phyloP scores from a whole-genome alignment of 2,329 filamentous ascomycete genomes.

The Aspergillus ruber region DNA sequence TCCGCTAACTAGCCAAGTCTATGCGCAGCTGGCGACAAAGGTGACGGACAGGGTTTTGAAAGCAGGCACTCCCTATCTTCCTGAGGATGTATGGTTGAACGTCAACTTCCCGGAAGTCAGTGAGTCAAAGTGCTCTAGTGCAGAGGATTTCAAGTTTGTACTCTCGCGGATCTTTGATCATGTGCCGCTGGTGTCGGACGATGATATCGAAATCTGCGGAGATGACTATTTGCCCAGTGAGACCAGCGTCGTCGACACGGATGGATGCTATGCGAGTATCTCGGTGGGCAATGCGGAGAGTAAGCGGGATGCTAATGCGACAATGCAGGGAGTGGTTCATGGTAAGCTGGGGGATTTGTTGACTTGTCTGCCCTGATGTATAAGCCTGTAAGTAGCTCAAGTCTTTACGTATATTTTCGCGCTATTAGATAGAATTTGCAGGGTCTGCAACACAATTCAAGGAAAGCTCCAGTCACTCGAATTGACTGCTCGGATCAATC shows the following conservation, averaged over 20 bases:
- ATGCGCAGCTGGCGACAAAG: slow-evolving; percentile 56
- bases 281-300: slow-evolving; percentile 56
- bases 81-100: slow-evolving; percentile 56
- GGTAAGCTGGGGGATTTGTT: slow-evolving; percentile 46
- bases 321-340: slow-evolving; percentile 47
- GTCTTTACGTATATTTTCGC: not conserved
- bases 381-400: not conserved
- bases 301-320: slow-evolving; percentile 54
- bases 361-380: slow-evolving; percentile 38
- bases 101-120: slow-evolving; percentile 58
- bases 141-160: slow-evolving; percentile 56
- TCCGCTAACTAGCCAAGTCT: slow-evolving; percentile 52
- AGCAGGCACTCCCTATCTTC: slow-evolving; percentile 58
- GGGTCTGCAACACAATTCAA: no score
- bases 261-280: slow-evolving; percentile 56
- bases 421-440: no score
- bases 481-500: no score
- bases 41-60: slow-evolving; percentile 52
- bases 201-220: slow-evolving; percentile 55
- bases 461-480: no score
- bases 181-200: slow-evolving; percentile 24
- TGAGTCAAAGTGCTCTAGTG: slow-evolving; percentile 44
- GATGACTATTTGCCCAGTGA: slow-evolving; percentile 54
- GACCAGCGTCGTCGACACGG: slow-evolving; percentile 43
- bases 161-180: slow-evolving; percentile 54